Percentiles rank a stretch among this genome's conserved stretches.
These are phyloP conservation scores for Taphrina betulina DNA, from an alignment of 1,139 yeast genomes.

Conservation along the genomic window DNA sequence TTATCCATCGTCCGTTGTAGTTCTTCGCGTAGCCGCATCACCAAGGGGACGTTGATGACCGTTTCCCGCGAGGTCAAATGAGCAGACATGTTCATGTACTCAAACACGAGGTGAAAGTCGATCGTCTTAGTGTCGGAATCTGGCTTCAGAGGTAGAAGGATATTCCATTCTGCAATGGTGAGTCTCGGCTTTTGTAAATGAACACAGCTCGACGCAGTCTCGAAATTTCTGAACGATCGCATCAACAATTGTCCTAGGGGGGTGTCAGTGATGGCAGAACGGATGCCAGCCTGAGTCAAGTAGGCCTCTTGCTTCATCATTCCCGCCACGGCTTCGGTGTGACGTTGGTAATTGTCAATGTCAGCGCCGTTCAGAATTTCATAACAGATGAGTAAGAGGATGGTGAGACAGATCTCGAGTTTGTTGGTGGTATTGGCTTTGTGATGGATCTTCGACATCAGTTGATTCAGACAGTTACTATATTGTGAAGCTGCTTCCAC, in stretches of 20 bases:
- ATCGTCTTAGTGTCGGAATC: background rate
- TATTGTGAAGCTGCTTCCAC: slow-evolving; percentile 1
- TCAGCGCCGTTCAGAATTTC: slow-evolving; percentile 4
- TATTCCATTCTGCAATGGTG: background rate
- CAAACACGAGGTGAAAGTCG: background rate
- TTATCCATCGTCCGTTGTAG: background rate
- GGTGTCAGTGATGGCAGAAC: background rate
- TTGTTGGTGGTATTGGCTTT: background rate
- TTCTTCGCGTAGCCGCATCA: background rate
- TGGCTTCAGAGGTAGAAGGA: background rate
- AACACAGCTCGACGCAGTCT: background rate
- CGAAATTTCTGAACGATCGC: background rate
- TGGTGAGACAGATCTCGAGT: slow-evolving; percentile 2
- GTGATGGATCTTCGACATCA: background rate
- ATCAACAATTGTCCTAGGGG: background rate
- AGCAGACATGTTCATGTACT: slow-evolving; percentile 2
- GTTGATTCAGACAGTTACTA: background rate
- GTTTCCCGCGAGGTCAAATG: background rate
- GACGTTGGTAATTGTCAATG: background rate
- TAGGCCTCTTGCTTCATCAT: slow-evolving; percentile 1
- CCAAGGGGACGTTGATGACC: background rate
- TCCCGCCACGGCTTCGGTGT: background rate
- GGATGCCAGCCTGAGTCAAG: background rate
- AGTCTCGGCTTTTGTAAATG: slow-evolving; percentile 2
- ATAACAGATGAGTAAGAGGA: slow-evolving; percentile 1